These are phyloP conservation scores for Cutaneotrichosporon arboriforme DNA, from an alignment of 1,284 basidiomycete genomes.

Conservation along the genomic window DNA sequence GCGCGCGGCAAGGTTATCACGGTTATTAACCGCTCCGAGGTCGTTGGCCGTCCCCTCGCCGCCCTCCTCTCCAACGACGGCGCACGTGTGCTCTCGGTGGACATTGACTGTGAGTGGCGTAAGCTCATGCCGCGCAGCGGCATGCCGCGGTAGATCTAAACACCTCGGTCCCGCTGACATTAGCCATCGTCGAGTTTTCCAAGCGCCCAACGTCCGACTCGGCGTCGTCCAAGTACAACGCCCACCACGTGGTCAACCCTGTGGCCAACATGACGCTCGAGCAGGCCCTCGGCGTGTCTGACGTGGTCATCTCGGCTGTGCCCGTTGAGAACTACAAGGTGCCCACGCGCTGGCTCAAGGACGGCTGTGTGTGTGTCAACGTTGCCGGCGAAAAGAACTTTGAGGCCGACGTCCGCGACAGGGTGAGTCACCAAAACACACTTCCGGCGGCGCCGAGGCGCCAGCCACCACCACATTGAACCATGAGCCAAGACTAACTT, in stretches of 20 bases:
- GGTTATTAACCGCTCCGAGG: slow-evolving; percentile 55
- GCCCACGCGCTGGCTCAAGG: slow-evolving; percentile 80
- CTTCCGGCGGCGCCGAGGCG: neutral
- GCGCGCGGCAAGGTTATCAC: slow-evolving; percentile 56
- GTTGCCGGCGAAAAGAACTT: slow-evolving; percentile 97
- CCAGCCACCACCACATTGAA: too few species aligned
- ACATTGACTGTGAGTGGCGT: slow-evolving; percentile 66
- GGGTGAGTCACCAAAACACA: slow-evolving; percentile 56
- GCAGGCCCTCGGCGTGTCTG: slow-evolving; percentile 71
- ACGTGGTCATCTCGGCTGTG: slow-evolving; percentile 87
- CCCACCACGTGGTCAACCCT: slow-evolving; percentile 75
- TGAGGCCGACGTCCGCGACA: slow-evolving; percentile 83
- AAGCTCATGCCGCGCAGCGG: neutral
- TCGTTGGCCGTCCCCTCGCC: slow-evolving; percentile 85
- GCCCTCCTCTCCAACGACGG: slow-evolving; percentile 88
- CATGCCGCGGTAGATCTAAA: neutral
- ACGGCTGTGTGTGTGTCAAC: slow-evolving; percentile 88
- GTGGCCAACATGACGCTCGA: slow-evolving; percentile 59
- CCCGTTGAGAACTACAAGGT: slow-evolving; percentile 84
- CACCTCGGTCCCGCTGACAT: slow-evolving; percentile 25
- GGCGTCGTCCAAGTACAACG: slow-evolving; percentile 58
- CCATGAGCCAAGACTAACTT: neutral
- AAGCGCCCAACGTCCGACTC: slow-evolving; percentile 61
- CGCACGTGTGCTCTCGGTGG: slow-evolving; percentile 83
- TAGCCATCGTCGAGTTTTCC: slow-evolving; percentile 65